Conservation (phyloP, 345 rosid genomes). For the Camelina laxa region DNA sequence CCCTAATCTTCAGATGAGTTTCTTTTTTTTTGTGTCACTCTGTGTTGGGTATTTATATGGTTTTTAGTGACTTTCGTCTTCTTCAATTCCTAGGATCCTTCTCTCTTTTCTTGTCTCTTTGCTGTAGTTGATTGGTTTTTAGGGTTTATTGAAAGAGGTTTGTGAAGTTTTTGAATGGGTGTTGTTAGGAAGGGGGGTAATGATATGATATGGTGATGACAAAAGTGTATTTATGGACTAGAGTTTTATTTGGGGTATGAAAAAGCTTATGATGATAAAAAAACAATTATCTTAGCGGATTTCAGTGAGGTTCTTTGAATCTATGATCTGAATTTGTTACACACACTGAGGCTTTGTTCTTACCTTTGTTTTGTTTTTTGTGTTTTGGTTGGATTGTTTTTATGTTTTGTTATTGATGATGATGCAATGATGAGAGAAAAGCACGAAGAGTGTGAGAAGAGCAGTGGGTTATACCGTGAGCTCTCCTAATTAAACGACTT, state of each 20-base stretch:
- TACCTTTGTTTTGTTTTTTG: background rate
- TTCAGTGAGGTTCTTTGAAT: slow-evolving; percentile 69
- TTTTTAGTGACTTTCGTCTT: background rate
- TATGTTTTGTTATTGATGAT: slow-evolving; percentile 26
- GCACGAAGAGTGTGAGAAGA: slow-evolving; percentile 60
- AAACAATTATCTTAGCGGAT: slow-evolving; percentile 86
- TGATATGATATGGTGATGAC: slow-evolving; percentile 62
- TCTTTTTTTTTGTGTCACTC: background rate
- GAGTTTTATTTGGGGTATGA: slow-evolving; percentile 56
- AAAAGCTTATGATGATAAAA: slow-evolving; percentile 79
- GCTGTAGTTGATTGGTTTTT: background rate
- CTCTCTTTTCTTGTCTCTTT: background rate
- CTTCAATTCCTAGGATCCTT: background rate
- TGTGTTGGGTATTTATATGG: slow-evolving; percentile 30
- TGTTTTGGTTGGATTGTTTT: background rate
- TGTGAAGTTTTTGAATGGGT: background rate
- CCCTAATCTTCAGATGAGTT: slow-evolving; percentile 19
- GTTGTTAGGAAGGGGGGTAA: slow-evolving; percentile 6
- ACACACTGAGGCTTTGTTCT: slow-evolving; percentile 78
- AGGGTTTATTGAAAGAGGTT: background rate
- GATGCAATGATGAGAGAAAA: slow-evolving; percentile 69
- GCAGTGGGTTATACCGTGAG: slow-evolving; percentile 96
- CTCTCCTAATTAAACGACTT: slow-evolving; percentile 67
- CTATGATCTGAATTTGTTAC: slow-evolving; percentile 96
- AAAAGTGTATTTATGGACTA: slow-evolving; percentile 74